phyloP scores from a whole-genome alignment of 371 early-diverging fungal species.

The Actinomucor elegans region DNA sequence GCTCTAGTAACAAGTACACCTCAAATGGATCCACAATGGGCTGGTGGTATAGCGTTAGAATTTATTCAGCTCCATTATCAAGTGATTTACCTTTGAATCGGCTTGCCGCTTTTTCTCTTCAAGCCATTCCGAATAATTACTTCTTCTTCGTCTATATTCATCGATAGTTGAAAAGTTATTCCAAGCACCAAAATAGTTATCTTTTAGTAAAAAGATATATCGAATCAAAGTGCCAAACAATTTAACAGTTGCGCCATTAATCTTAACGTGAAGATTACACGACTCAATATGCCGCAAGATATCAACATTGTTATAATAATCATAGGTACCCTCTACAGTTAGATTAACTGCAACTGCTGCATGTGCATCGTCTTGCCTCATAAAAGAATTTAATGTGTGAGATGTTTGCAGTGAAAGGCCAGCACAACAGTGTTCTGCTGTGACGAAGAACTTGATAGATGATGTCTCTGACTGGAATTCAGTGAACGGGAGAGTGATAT shows the following conservation, averaged over 20 bases:
- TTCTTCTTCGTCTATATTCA: conserved; percentile 64
- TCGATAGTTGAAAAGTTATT: conserved; percentile 71
- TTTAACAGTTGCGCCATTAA: conserved; percentile 62
- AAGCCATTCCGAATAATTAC: conserved; percentile 46
- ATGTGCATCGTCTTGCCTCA: conserved; percentile 56
- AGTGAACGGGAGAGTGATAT: conserved; percentile 59
- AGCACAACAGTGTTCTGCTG: conserved; percentile 54
- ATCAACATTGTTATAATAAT: conserved; percentile 60
- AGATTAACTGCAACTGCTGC: conserved; percentile 56
- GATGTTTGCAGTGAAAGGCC: conserved; percentile 66
- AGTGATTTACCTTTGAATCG: conserved; percentile 55
- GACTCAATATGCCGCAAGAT: conserved; percentile 59
- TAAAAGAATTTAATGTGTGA: conserved; percentile 71
- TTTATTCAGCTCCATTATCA: too few species aligned
- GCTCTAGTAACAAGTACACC: conserved; percentile 54
- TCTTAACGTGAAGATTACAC: conserved; percentile 63
- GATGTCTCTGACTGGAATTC: conserved; percentile 61
- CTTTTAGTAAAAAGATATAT: conserved; percentile 70
- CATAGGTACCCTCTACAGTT: conserved; percentile 62
- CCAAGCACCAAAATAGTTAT: conserved; percentile 78
- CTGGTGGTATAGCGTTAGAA: too few species aligned
- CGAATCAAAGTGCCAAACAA: conserved; percentile 73
- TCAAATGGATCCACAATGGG: conserved; percentile 66
- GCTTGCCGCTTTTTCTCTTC: conserved; percentile 54
- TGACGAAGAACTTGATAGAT: conserved; percentile 56